Base-by-base conservation (phyloP, 2,329 filamentous ascomycete species). In the Phialophora chinensis region DNA sequence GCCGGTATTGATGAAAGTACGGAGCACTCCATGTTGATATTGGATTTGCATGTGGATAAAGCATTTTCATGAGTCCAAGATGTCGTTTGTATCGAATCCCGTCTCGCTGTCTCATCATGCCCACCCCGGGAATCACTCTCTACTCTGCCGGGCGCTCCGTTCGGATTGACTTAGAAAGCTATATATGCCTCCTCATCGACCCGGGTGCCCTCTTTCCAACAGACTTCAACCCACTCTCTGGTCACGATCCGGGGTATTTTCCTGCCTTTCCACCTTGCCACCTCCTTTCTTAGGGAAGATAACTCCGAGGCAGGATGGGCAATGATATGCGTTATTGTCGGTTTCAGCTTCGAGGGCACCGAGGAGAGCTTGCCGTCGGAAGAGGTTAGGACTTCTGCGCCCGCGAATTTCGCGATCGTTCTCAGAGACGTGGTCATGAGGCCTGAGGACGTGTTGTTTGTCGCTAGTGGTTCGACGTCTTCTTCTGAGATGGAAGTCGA, bases 141-240 rank as follows among this genome's bases (percentile, higher is more conserved):
- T 25, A 25, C 27, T n/a, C 44, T 54, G 12, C 20, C 52, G 2
- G 14, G 2, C 52, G 14, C 27, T 55, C 29, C 27, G 27, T n/a
- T 27, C 27, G 4, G 10, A 35, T 3, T 10, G 33, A 56, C 53
- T 35, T 27, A 25, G 20, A 27, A 52, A 12, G 71, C 65, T 17
- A 69, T 61, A 68, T 69, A 73, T n/a, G 80, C 78, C 73, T 94
- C 91, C 79, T 97, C 94, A 71, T 96, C 92, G 55, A 97, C 76
- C 67, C 91, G 74, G 0, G 92, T 96, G 69, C 83, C 84, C 76
- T 94, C 91, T 66, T 82, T 83, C 92, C 93, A 97, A 73, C 91
- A 91, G 60, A 90, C 88, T 59, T 89, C 84, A 0, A 97, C 79
- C 95, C 95, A 99, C 14, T 82, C 81, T 10, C 83, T 76, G 0